Base-by-base conservation (phyloP, 2,329 filamentous ascomycete species). In the Colletotrichum sp. region DNA sequence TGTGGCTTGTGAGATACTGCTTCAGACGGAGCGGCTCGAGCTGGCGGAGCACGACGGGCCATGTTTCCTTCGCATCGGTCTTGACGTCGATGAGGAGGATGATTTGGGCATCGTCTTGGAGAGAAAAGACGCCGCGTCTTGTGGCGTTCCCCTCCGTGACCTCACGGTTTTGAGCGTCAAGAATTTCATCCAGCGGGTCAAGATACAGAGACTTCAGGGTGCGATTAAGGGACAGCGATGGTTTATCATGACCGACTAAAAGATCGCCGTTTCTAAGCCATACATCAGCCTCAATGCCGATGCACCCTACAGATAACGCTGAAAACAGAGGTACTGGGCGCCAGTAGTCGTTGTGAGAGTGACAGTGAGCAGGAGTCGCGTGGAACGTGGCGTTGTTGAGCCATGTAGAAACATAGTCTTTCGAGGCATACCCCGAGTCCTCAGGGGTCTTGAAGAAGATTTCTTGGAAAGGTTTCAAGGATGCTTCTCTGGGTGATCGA, bases 71-170 rank as follows among this genome's bases (percentile, higher is more conserved):
- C 2, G 89, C 89, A 32, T 87, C 82, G 3, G 88, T 92, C 83
- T 95, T 95, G 81, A 95, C 85, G 82, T 96, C 94, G 36, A 95
- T 88, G 6, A 95, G 87, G 4, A 96, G 87, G 8, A 90, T 87
- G 1, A 95, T 83, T 10, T 21, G n/a, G 10, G 1, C n/a, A 13
- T 52, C 2, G 44, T 21, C 44, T 52, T 52, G 44, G n/a, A 5
- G 10, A 52, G 44, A 52, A 12, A 52, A 52, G n/a, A 52, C 10
- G 12, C 44, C 44, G 10, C 44, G n/a, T 52, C n/a, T 52, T 0
- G 90, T 88, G 76, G 88, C 83, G 12, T 83, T 84, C 77, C 89
- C 86, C 79, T 92, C 93, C 7, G 95, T 84, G 18, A 93, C 93
- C 87, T 87, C 13, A 5, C 21, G 68, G 1, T 83, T 81, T 1